Conservation (phyloP, 148 eudicot species). For the Rhododendron vialii region DNA sequence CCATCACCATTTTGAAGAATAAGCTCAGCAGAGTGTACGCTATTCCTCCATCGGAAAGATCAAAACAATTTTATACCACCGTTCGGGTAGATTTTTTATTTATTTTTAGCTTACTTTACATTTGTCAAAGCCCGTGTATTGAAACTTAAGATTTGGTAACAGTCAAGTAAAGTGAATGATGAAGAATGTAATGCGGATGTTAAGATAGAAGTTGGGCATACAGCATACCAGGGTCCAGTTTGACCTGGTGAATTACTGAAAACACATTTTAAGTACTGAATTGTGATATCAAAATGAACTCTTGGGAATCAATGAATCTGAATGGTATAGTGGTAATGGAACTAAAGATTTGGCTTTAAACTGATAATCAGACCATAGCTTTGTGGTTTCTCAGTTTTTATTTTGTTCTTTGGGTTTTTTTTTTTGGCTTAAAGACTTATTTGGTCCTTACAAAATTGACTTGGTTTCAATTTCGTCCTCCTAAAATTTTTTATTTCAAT, state of each 20-base stretch:
- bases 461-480: too few species aligned
- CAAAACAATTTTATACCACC: constrained; percentile 47
- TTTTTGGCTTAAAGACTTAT: too few species aligned
- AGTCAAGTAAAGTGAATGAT: too few species aligned
- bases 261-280: neutral
- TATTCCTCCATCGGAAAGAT: constrained; percentile 65
- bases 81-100: constrained; percentile 36
- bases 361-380: neutral
- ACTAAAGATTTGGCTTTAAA: neutral
- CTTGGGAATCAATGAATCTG: neutral
- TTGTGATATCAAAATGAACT: neutral
- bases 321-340: neutral
- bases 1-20: constrained; percentile 60
- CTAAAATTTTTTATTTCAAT: too few species aligned
- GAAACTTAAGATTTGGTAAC: neutral
- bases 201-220: too few species aligned
- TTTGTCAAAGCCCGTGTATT: neutral
- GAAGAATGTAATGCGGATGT: too few species aligned
- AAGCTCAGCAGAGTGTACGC: constrained; percentile 83
- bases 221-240: too few species aligned
- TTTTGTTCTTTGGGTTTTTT: neutral
- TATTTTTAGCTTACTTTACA: neutral
- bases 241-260: too few species aligned
- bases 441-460: too few species aligned
- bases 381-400: neutral